Evolutionary conservation across 345 rosid species (phyloP), one percentile per base, ranked within the genome.

Genomic region (Lepidium aucheri): DNA sequence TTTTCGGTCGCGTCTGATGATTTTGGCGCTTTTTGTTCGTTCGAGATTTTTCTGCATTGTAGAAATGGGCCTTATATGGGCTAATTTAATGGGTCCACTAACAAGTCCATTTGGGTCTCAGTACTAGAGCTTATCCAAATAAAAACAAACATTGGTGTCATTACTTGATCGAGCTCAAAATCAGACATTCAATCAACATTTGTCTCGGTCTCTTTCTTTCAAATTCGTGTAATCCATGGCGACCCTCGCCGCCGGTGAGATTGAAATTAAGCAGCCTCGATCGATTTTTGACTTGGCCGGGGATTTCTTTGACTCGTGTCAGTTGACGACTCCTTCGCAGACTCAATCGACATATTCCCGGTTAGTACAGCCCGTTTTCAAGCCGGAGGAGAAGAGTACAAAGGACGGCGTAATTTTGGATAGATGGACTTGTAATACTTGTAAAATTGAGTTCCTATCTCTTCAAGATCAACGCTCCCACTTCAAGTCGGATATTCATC

Each of bases 401-500:
- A 74, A 45, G 40, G 74, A 58, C 53, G 84, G 63, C 36, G 76
- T 57, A 16, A 60, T 52, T 60, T 47, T 82, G 39, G 76, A 76
- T 42, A 77, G 97, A 73, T 94, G 90, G 96, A 94, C 97, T 18
- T 94, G 99, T 80, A 84, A 88, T 65, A 85, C 85, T 56, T 94
- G 99, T 78, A 76, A 78, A 79, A 82, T 78, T 24, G 99, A 85
- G 73, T 90, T 94, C 76, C 82, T 82, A 15, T 90, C 91, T 51
- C 97, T 88, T 46, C 85, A 63, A 55, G 92, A 88, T 53, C 98
- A 92, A 75, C 98, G 98, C 65, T 77, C 80, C 14, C 97, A 92
- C 66, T 92, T 92, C 85, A 89, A 89, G 60, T 87, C 96, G 3
- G 98, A 92, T 68, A 26, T 89, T 68, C 98, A 92, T 78, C 95